These are phyloP conservation scores for Rauvolfia tetraphylla DNA, from an alignment of 257 asterid species.

Conservation along the genomic window DNA sequence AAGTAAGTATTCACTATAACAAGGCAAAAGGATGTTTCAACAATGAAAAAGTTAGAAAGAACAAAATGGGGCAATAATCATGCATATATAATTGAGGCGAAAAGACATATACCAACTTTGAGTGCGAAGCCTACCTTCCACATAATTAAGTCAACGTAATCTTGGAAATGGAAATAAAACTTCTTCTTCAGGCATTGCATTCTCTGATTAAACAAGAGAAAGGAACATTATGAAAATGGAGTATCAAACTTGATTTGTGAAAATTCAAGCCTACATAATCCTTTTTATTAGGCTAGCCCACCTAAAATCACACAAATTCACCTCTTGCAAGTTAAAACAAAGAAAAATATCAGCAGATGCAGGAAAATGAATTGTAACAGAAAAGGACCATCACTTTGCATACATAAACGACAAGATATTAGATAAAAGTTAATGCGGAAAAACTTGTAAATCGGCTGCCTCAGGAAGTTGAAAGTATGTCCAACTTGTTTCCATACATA, in stretches of 20 bases:
- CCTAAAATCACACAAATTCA: background rate
- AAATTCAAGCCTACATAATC: background rate
- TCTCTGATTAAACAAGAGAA: conserved; percentile 52
- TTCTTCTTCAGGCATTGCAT: conserved; percentile 96
- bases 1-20: background rate
- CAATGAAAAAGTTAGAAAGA: background rate
- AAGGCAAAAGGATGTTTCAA: background rate
- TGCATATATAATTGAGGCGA: background rate
- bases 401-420: background rate
- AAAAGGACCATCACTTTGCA: background rate
- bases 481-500: background rate
- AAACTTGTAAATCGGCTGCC: background rate
- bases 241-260: background rate
- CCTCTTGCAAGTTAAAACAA: background rate
- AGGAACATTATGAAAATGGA: conserved; percentile 13
- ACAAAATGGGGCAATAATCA: background rate
- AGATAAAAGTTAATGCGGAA: background rate
- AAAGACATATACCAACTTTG: background rate
- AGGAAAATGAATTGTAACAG: background rate
- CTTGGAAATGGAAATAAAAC: conserved; percentile 94
- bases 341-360: background rate
- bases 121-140: conserved; percentile 71
- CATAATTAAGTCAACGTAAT: conserved; percentile 84
- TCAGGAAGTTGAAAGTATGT: background rate
- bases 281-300: conserved; percentile 1